These are phyloP conservation scores for Acorus calamus DNA, from an alignment of 106 monocot genomes.

Conservation along the genomic window DNA sequence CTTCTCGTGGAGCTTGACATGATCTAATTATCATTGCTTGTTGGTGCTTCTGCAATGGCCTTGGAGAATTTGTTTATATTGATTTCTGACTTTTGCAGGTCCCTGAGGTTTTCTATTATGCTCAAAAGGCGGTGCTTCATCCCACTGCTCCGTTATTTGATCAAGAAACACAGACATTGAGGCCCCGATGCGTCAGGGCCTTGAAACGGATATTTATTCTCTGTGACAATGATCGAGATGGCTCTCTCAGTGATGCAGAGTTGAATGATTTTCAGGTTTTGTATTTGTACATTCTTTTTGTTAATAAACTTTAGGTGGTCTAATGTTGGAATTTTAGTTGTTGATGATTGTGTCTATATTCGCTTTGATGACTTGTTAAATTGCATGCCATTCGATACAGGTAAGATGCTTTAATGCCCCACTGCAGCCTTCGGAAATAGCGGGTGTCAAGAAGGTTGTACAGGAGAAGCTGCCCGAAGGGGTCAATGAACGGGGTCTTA, in stretches of 20 bases:
- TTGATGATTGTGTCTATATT: background rate
- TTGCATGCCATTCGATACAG: conserved; percentile 14
- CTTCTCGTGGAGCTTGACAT: no score
- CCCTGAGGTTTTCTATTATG: no score
- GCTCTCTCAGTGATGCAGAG: no score
- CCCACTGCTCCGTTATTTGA: conserved; percentile 8
- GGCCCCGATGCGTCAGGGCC: no score
- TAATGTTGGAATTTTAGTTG: background rate
- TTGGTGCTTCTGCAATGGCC: background rate
- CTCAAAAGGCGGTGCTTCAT: conserved; percentile 3
- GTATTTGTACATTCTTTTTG: no score
- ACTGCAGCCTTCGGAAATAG: conserved; percentile 82
- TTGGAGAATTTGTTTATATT: no score
- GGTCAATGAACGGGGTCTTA: conserved; percentile 81
- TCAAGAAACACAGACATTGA: no score
- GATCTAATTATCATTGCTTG: background rate
- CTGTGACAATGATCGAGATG: no score
- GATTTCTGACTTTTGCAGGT: conserved; percentile 15
- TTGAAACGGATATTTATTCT: no score
- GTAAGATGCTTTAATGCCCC: conserved; percentile 95
- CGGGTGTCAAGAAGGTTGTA: conserved; percentile 85
- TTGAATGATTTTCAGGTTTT: conserved; percentile 36
- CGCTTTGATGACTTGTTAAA: background rate
- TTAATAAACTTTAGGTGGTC: no score
- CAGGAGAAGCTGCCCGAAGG: conserved; percentile 98